Conservation (phyloP, 2,329 filamentous ascomycete genomes). For the Fusarium sp. region DNA sequence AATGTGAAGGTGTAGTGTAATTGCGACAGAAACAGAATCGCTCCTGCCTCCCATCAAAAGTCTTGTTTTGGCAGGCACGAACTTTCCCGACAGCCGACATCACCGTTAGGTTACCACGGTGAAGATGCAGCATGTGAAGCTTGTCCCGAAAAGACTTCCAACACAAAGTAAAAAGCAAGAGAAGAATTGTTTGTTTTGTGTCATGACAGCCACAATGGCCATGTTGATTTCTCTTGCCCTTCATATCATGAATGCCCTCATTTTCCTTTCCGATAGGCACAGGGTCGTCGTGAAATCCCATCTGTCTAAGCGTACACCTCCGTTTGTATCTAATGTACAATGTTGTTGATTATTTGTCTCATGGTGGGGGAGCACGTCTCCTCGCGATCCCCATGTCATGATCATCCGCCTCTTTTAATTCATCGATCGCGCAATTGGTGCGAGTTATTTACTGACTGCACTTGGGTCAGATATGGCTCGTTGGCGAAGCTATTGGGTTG, state of each 20-base stretch:
- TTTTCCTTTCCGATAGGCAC: conserved; percentile 7
- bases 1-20: background rate
- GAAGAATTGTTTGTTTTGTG: background rate
- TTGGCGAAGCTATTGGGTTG: background rate
- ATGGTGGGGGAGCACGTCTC: conserved; percentile 1
- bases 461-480: conserved; percentile 14
- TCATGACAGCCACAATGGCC: conserved; percentile 11
- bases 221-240: conserved; percentile 32
- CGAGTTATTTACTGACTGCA: conserved; percentile 41
- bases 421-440: conserved; percentile 16
- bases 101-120: background rate
- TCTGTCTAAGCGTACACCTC: conserved; percentile 46
- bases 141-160: background rate
- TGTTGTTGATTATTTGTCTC: conserved; percentile 34
- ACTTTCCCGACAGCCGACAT: background rate
- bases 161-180: background rate
- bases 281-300: conserved; percentile 23
- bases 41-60: background rate
- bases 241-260: conserved; percentile 33
- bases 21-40: background rate
- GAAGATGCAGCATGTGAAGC: background rate
- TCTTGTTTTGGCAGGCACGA: background rate
- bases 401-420: background rate
- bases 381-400: conserved; percentile 6
- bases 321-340: conserved; percentile 44